Evolutionary conservation across 352 stramenopile genomes (phyloP), one percentile per base, ranked within the genome.

Genomic region (Globisporangium nagaii): DNA sequence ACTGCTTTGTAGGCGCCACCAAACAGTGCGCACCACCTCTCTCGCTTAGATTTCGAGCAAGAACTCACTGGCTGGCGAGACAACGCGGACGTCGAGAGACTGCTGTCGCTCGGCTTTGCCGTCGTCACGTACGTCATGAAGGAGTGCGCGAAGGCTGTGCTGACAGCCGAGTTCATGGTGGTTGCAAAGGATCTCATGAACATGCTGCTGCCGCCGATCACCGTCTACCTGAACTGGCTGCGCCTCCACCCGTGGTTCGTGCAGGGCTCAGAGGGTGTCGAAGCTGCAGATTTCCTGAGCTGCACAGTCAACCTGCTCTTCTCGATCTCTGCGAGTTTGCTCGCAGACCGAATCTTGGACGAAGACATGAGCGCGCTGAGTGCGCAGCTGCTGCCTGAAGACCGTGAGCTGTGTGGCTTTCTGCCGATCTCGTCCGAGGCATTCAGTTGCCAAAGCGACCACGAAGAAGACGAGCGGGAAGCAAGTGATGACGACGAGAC

Each of bases 181-280:
- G 24, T 45, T 4, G 40, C 52, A 0, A 42, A 65, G n/a, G 42
- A 54, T 13, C 60, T 81, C 12, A 40, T 60, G n/a, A 71, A 80
- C 28, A 58, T 63, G 35, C 32, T 80, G 17, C 46, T 82, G 35
- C 68, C 75, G 19, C 51, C 69, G 13, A 44, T 79, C 22, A 83
- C 56, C 30, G 48, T 71, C 22, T 73, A 60, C 12, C 34, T 81
- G 35, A 58, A 72, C 27, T 85, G 75, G 75, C 62, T 83, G 12
- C 57, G 66, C 9, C 19, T 54, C 10, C 73, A 81, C 24, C 49
- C 57, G 28, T 72, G 63, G 63, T 65, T 72, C 19, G 6, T 70
- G 2, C 24, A 44, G 2, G 20, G 37, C 12, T 19, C 46, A 2
- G 31, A 27, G 17, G 30, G 17, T 9, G 10, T 5, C 1, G 28